Base-by-base conservation (phyloP, 106 monocot species). In the Acorus gramineus region DNA sequence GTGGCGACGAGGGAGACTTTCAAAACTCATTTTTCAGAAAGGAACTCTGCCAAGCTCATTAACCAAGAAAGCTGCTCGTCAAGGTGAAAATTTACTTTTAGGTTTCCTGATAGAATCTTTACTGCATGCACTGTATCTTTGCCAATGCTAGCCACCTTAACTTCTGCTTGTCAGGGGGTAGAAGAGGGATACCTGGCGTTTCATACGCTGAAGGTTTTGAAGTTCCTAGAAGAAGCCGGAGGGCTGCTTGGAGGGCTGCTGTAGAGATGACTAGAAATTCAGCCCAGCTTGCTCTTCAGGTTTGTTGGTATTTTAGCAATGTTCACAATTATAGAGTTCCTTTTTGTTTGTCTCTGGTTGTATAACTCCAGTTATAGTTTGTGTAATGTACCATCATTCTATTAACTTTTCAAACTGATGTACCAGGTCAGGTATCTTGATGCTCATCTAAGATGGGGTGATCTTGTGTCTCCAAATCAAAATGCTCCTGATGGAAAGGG, bases 281-380 rank as follows among this genome's bases (percentile, higher is more conserved):
- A 45, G 79, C 84, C 62, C 86, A 90, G 42, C 82, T 95, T 67
- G 94, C 90, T 47, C 76, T 95, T 67, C 94, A 95, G 89, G 93
- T 86, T 60, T 49, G 53, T 50, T 66, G 43, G 28, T 28, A 28
- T 28, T 28, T 28, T 28, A 28, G 28, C 28, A 28, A 28, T 28
- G 28, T 28, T 28, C 28, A 28, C 28, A 28, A 28, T 28, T 28
- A 28, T 28, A 28, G 28, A 28, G 28, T 28, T 28, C 28, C 28
- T 28, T 28, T 28, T 28, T 28, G 28, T 28, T 28, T 28, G 28
- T 28, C 28, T 28, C 28, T 28, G 28, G 28, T 28, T 28, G 28
- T 28, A 28, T 28, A 28, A 28, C 28, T 28, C 28, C 28, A 28
- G 28, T 28, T 28, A 28, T 28, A 28, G 28, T 28, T 28, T 28